Percentiles rank a stretch among this genome's conserved stretches.
Conservation (phyloP, 768 basidiomycete species). For the Hericium coralloides region DNA sequence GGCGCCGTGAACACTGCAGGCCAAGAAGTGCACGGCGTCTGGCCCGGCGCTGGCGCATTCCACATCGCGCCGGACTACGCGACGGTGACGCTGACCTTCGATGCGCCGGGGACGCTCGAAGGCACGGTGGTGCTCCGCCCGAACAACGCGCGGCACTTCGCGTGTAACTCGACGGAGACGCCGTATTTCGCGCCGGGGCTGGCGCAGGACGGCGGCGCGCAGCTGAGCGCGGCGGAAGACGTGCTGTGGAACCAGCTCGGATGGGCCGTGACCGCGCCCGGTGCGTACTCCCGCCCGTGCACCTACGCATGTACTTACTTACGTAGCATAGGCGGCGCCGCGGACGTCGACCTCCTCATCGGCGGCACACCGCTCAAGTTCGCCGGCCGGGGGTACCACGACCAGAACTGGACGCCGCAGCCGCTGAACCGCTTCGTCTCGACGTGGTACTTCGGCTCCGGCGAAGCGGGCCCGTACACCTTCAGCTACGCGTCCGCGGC, state of each 20-base stretch:
- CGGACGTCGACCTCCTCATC: conserved; percentile 12
- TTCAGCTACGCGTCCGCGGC: conserved; percentile 13
- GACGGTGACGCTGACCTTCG: conserved; percentile 12
- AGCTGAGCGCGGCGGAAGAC: conserved; percentile 11
- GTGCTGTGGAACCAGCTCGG: conserved; percentile 17
- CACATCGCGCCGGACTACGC: conserved; percentile 11
- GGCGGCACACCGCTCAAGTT: conserved; percentile 14
- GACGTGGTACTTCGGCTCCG: conserved; percentile 18
- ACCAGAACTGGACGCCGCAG: conserved; percentile 16
- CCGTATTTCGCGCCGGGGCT: conserved; percentile 12
- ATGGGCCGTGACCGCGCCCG: conserved; percentile 17
- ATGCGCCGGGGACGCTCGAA: conserved; percentile 7
- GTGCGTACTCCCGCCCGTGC: neutral
- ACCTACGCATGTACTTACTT: neutral
- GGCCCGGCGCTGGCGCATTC: conserved; percentile 14
- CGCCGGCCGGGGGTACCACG: conserved; percentile 18
- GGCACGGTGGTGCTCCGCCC: conserved; percentile 14
- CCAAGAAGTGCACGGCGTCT: conserved; percentile 12
- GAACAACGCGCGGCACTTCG: conserved; percentile 14
- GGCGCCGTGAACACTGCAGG: conserved; percentile 10
- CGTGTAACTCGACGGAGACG: conserved; percentile 15
- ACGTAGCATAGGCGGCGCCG: conserved; percentile 1
- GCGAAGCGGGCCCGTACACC: conserved; percentile 16
- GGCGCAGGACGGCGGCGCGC: conserved; percentile 1
- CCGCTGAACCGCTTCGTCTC: conserved; percentile 14